Evolutionary conservation across 106 monocot species (phyloP), one percentile per base, ranked within the genome.

Genomic region (Acorus gramineus): DNA sequence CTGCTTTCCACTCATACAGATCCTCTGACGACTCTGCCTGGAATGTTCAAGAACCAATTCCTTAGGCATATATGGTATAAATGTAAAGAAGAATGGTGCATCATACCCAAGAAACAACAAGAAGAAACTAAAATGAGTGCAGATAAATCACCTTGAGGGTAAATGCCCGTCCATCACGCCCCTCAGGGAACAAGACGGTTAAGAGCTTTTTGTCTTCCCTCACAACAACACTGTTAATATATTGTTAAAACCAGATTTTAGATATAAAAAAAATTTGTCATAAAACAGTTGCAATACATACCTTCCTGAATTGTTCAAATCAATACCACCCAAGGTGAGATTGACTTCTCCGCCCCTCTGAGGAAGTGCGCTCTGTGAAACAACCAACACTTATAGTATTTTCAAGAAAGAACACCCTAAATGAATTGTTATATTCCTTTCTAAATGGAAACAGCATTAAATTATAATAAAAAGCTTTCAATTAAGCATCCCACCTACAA

Each of bases 251-350:
- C 28, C 28, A 28, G 28, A n/a, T n/a, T 73, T 69, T 61, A 50
- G 52, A 13, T 51, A 61, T 53, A 42, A 3, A 51, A 56, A 9
- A 60, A 42, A 54, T 46, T 28, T 28, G 28, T 28, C 28, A 28
- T 28, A 28, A 28, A 28, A 28, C 28, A 28, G 28, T 28, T 28
- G 28, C 55, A 47, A 47, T 52, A 71, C 7, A 9, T 85, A 96
- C 95, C 95, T 96, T 56, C 95, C 95, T 70, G 90, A 96, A 83
- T 96, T 96, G 65, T 96, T 96, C 63, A 96, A 72, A 72, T 96
- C 95, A 75, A 96, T 96, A 11, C 95, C 95, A 8, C 95, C 95
- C 47, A 96, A 71, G 60, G 95, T 96, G 59, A 90, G 76, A 82
- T 90, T 96, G 54, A 87, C 90, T 74, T 96, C 95, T 68, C 95